Base-by-base conservation (phyloP, 2,329 filamentous ascomycete genomes). In the Fusarium burgessii region DNA sequence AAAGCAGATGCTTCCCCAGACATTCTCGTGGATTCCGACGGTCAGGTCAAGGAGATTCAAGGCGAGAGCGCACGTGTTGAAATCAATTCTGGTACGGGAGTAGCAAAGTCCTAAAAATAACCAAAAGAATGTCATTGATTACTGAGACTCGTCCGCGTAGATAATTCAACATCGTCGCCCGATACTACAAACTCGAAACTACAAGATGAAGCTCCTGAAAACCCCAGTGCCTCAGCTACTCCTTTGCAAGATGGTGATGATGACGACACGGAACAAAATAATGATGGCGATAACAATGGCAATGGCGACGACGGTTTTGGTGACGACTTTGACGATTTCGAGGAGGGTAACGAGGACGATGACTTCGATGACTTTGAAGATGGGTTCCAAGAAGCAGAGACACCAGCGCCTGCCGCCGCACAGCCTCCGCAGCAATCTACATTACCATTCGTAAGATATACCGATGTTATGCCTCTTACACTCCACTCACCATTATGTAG, bases 361-460 rank as follows among this genome's bases (percentile, higher is more conserved):
- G 87, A 87, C 75, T 91, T 91, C 81, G 89, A 89, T 75, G 91
- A 93, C 76, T 94, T 93, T 80, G 90, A 92, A 77, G 92, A 91
- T 72, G 90, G 86, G 40, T 93, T 93, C 77, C 87, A 93, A 76
- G 84, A 89, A 78, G 79, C 87, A 61, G 84, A 84, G 58, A 77
- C 80, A 56, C 70, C 66, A 42, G 58, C 80, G 42, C 62, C 78
- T 50, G 45, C 72, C 33, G 69, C 78, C 76, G 33, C 66, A 59
- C 66, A 66, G 41, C 32, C 76, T 77, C 77, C 80, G 65, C 80
- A 81, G 65, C 78, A 81, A 70, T 75, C 80, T 25, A 77, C 79
- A 58, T 79, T 86, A 71, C 84, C 86, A 77, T 84, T 85, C 76
- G 82, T 86, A 79, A 77, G 83, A 71, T 62, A 42, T 45, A 72